Percentiles rank a stretch among this genome's conserved stretches.
phyloP scores from a whole-genome alignment of 2,329 filamentous ascomycete species.

The Thielaviopsis populi region DNA sequence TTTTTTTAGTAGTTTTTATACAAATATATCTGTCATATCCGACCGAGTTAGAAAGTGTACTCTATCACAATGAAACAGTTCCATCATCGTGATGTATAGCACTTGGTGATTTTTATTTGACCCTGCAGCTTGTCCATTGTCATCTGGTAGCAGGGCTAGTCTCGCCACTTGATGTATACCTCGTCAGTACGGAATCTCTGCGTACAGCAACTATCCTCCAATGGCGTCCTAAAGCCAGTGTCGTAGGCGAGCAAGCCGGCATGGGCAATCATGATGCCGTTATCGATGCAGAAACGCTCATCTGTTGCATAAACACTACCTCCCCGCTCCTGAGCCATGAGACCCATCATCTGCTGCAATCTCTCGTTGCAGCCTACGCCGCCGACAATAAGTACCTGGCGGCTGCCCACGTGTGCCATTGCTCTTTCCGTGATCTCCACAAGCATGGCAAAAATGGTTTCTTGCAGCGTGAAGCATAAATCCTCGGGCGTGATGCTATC shows the following conservation, averaged over 20 bases:
- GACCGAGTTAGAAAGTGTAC: not conserved
- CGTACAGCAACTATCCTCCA: conserved; percentile 74
- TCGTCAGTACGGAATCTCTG: conserved; percentile 74
- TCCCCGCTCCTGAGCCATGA: conserved; percentile 78
- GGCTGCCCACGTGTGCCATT: conserved; percentile 91
- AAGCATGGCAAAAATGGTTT: conserved; percentile 91
- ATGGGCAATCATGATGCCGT: conserved; percentile 99
- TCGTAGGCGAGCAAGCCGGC: conserved; percentile 75
- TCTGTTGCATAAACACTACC: conserved; percentile 90
- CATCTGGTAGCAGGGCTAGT: conserved; percentile 26
- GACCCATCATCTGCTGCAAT: conserved; percentile 94
- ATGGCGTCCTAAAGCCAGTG: conserved; percentile 59
- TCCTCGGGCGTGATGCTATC: conserved; percentile 61
- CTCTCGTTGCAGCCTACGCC: conserved; percentile 92
- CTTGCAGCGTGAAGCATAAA: conserved; percentile 86
- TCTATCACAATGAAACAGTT: not conserved
- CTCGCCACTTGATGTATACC: conserved; percentile 65
- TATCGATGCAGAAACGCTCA: conserved; percentile 96
- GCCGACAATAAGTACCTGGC: conserved; percentile 84
- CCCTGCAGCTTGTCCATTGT: too few relatives aligned
- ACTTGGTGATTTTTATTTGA: conserved; percentile 2
- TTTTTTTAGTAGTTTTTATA: not conserved
- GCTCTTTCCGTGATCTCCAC: conserved; percentile 97
- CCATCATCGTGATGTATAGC: not conserved
- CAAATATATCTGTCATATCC: not conserved